These are phyloP conservation scores for Mercurialis annua DNA, from an alignment of 345 rosid species.

Conservation along the genomic window DNA sequence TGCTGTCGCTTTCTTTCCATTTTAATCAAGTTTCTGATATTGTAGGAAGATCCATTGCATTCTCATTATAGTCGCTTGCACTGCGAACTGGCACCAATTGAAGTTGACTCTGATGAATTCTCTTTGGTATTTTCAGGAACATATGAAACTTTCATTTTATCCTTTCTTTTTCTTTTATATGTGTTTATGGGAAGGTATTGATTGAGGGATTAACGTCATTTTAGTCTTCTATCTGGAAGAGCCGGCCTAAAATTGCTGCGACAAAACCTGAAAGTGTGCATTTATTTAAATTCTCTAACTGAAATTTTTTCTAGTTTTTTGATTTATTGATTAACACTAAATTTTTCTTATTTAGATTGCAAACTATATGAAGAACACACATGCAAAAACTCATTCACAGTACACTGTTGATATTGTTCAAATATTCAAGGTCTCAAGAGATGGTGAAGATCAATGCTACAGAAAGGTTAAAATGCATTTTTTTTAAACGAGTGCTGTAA, in stretches of 20 bases:
- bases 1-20: background rate
- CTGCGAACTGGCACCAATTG: constrained; percentile 66
- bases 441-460: constrained; percentile 57
- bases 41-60: constrained; percentile 75
- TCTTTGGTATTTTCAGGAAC: constrained; percentile 45
- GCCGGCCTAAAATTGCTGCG: background rate
- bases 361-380: constrained; percentile 72
- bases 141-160: background rate
- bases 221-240: background rate
- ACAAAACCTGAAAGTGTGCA: constrained; percentile 1
- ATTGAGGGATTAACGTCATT: background rate
- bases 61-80: constrained; percentile 58
- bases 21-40: constrained; percentile 17
- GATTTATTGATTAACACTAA: constrained; percentile 4
- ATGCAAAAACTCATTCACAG: constrained; percentile 78
- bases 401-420: constrained; percentile 68
- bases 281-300: background rate
- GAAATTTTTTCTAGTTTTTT: background rate
- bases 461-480: constrained; percentile 42
- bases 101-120: constrained; percentile 59
- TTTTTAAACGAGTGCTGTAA: background rate
- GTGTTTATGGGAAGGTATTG: background rate
- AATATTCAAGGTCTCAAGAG: constrained; percentile 59
- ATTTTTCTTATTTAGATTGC: constrained; percentile 46
- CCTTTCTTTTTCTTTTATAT: background rate